Evolutionary conservation across 441 rosid genomes (phyloP).

Genomic region (Metrosideros polymorpha): DNA sequence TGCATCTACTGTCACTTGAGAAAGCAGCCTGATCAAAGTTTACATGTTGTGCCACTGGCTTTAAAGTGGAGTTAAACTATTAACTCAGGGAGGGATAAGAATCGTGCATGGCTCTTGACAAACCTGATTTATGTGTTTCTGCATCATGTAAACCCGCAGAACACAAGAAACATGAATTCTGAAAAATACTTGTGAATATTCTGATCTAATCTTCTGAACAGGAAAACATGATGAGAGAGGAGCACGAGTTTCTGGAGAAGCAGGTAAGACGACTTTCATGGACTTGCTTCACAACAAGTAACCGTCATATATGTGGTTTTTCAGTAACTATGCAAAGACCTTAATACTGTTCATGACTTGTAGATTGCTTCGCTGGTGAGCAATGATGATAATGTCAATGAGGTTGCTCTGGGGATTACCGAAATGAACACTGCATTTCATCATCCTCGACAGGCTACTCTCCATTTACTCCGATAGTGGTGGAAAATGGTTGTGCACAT

Average conservation of each 20-base stretch:
- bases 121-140: background rate
- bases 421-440: background rate
- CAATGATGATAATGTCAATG: background rate
- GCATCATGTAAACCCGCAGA: background rate
- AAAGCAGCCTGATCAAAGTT: background rate
- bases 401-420: background rate
- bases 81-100: background rate
- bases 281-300: background rate
- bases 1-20: background rate
- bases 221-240: slow-evolving; percentile 11
- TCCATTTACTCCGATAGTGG: background rate
- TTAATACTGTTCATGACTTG: background rate
- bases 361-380: background rate
- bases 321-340: background rate
- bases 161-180: background rate
- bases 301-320: background rate
- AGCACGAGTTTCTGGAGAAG: background rate
- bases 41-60: background rate
- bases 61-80: background rate
- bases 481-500: background rate
- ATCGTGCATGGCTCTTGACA: background rate
- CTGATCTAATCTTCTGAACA: slow-evolving; percentile 1
- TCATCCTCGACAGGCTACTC: background rate
- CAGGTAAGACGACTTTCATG: slow-evolving; percentile 19
- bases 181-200: background rate